Conservation (phyloP, 805 yeast species). For the Suhomyces sp. region DNA sequence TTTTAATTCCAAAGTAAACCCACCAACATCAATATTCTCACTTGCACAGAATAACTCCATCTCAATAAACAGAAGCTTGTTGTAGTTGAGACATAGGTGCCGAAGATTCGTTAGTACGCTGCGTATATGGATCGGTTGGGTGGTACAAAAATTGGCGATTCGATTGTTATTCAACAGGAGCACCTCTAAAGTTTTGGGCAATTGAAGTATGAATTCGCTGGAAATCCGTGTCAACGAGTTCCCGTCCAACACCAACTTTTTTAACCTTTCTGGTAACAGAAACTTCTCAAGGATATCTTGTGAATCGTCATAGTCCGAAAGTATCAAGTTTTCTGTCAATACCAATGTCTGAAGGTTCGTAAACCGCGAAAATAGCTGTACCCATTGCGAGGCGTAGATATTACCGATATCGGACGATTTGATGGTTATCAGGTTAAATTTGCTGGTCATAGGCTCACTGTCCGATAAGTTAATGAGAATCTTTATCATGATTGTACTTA, state of each 20-base stretch:
- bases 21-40: not conserved
- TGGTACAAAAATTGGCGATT: constrained; percentile 4
- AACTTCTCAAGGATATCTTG: constrained; percentile 20
- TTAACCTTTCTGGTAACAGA: constrained; percentile 26
- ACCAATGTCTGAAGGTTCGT: constrained; percentile 12
- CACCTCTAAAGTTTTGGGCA: constrained; percentile 28
- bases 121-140: constrained; percentile 6
- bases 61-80: constrained; percentile 1
- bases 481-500: constrained; percentile 28
- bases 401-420: constrained; percentile 36
- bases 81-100: not conserved
- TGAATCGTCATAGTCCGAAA: constrained; percentile 12
- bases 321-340: constrained; percentile 27
- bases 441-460: constrained; percentile 15
- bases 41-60: constrained; percentile 1
- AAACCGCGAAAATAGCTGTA: constrained; percentile 26
- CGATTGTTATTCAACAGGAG: constrained; percentile 24
- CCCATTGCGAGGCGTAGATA: constrained; percentile 32
- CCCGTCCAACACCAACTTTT: constrained; percentile 21
- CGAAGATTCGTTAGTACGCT: constrained; percentile 13
- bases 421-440: constrained; percentile 23
- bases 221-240: constrained; percentile 25
- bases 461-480: constrained; percentile 22
- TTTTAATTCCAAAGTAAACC: constrained; percentile 1
- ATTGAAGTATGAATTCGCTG: constrained; percentile 15